Conservation (phyloP, 2,329 filamentous ascomycete species). For the Aureobasidium lini region DNA sequence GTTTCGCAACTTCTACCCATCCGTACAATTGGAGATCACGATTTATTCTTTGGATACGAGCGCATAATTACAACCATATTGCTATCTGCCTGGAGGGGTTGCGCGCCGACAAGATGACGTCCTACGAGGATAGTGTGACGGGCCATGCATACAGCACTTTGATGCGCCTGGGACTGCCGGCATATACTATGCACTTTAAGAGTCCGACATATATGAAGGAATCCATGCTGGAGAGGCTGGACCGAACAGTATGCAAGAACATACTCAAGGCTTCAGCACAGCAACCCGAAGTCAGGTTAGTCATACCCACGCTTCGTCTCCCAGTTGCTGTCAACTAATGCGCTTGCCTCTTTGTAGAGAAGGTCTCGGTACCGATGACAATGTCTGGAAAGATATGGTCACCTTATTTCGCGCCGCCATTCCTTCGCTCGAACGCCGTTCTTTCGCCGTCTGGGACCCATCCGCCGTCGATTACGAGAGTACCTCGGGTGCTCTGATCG, state of each 20-base stretch:
- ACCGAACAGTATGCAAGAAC: conserved; percentile 48
- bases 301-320: not conserved
- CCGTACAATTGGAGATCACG: not conserved
- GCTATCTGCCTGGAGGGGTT: conserved; percentile 1
- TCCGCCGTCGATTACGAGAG: conserved; percentile 49
- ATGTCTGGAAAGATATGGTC: conserved; percentile 54
- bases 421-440: conserved; percentile 53
- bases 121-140: conserved; percentile 6
- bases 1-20: not conserved
- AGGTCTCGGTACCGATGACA: conserved; percentile 48
- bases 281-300: conserved; percentile 46
- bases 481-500: conserved; percentile 54
- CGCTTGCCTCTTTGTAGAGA: conserved; percentile 32
- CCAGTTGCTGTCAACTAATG: not conserved
- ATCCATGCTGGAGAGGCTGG: conserved; percentile 50
- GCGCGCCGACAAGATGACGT: conserved; percentile 3
- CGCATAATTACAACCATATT: not conserved
- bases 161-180: conserved; percentile 38
- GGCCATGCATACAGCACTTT: conserved; percentile 34
- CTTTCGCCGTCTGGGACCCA: conserved; percentile 53
- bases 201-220: conserved; percentile 53
- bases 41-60: not conserved
- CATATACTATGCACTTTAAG: conserved; percentile 53
- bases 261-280: conserved; percentile 52
- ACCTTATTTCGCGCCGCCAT: conserved; percentile 52